A percentile compares a stretch with the other conserved stretches of the same genome.
Evolutionary conservation across 345 rosid species (phyloP).

Genomic region (Bruguiera sexangula): DNA sequence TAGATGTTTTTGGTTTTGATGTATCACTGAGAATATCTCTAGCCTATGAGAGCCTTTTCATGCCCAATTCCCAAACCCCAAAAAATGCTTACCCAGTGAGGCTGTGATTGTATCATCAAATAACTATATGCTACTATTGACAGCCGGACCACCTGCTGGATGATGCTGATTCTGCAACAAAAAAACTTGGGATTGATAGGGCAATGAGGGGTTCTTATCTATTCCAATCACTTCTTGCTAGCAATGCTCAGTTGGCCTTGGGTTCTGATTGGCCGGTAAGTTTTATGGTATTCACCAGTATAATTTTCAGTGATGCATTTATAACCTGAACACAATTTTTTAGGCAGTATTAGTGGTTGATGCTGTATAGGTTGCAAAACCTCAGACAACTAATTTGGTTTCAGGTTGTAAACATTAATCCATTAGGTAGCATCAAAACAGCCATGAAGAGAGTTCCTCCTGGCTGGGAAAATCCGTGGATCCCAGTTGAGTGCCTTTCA

Average conservation of each 20-base stretch:
- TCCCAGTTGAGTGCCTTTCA: conserved; percentile 64
- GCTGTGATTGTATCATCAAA: background rate
- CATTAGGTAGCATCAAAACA: conserved; percentile 58
- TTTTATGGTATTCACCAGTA: background rate
- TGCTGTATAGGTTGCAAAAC: background rate
- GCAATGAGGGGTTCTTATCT: conserved; percentile 61
- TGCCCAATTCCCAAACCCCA: too few species aligned
- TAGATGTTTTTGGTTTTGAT: background rate
- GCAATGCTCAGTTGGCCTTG: conserved; percentile 61
- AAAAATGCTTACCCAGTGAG: too few species aligned
- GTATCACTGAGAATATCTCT: background rate
- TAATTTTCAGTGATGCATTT: background rate
- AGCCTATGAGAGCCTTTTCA: too few species aligned
- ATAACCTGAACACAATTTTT: background rate
- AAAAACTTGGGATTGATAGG: conserved; percentile 78
- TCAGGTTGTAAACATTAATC: conserved; percentile 69
- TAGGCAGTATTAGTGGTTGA: background rate
- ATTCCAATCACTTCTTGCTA: conserved; percentile 53
- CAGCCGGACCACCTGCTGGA: conserved; percentile 92
- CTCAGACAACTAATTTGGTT: conserved; percentile 10
- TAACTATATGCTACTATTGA: conserved; percentile 13
- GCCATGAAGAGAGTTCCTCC: conserved; percentile 75
- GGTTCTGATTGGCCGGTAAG: conserved; percentile 99
- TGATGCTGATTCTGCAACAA: conserved; percentile 69
- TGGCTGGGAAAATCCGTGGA: conserved; percentile 74